A percentile compares a stretch with the other conserved stretches of the same genome.
These are phyloP conservation scores for Boletus reticuloceps DNA, from an alignment of 768 basidiomycete species.

Conservation along the genomic window DNA sequence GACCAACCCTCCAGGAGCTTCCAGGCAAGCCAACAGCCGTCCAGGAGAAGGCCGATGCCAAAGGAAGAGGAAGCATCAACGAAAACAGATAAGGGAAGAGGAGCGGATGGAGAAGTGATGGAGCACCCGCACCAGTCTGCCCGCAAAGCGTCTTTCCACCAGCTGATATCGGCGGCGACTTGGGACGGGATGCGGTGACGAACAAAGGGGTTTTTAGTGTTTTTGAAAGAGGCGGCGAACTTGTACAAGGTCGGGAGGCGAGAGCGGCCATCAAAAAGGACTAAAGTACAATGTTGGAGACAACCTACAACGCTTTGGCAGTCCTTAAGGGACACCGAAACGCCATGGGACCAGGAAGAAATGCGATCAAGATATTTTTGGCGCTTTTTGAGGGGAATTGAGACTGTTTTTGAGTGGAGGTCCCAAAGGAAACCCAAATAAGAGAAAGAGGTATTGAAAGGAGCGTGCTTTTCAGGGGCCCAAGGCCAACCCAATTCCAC, in stretches of 20 bases:
- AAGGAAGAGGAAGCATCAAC: too few relatives aligned
- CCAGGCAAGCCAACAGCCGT: too few relatives aligned
- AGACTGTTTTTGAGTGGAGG: background rate
- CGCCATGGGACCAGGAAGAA: background rate
- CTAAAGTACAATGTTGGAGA: background rate
- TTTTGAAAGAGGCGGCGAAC: background rate
- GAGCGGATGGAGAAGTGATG: too few relatives aligned
- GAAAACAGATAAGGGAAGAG: too few relatives aligned
- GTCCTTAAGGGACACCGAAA: background rate
- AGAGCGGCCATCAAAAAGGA: background rate
- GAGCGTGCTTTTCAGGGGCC: background rate
- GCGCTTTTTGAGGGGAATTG: background rate
- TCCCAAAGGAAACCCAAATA: background rate
- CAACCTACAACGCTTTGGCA: background rate
- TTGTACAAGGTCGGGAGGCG: background rate
- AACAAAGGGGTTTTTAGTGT: background rate
- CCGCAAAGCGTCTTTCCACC: background rate
- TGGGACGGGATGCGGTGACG: background rate
- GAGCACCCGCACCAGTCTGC: background rate
- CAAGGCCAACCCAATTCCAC: background rate
- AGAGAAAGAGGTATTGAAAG: background rate
- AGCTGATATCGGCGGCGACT: background rate
- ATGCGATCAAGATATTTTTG: background rate
- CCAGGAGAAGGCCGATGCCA: too few relatives aligned
- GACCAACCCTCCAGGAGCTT: too few relatives aligned